Conservation (phyloP, 1,284 basidiomycete genomes). For the Malassezia globosa region DNA sequence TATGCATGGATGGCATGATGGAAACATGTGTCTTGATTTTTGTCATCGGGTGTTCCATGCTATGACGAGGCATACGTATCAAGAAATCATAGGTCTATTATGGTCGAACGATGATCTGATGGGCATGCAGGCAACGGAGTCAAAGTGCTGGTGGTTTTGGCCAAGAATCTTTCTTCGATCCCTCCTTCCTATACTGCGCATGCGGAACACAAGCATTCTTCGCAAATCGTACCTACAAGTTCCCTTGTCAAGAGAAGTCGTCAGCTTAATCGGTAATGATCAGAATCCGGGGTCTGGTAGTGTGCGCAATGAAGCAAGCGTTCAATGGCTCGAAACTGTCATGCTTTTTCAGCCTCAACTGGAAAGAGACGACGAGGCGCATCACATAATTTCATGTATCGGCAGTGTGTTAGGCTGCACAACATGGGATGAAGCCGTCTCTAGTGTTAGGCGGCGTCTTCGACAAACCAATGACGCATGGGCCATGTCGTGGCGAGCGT, state of each 20-base stretch:
- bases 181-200: neutral
- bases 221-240: slow-evolving; percentile 9
- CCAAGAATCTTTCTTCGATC: neutral
- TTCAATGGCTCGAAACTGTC: slow-evolving; percentile 5
- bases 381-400: neutral
- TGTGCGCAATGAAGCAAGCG: neutral
- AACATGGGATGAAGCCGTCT: neutral
- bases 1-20: too few relatives aligned
- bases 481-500: slow-evolving; percentile 1
- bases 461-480: neutral
- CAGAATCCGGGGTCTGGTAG: neutral
- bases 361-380: neutral
- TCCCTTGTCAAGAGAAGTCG: slow-evolving; percentile 1
- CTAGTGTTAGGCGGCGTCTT: neutral
- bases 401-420: neutral
- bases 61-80: neutral
- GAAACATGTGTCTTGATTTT: neutral
- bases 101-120: neutral
- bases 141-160: too few relatives aligned
- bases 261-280: neutral
- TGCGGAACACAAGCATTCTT: neutral
- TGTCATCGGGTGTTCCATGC: neutral
- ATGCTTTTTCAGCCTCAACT: slow-evolving; percentile 1
- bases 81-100: neutral
- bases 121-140: neutral